Percentiles rank a stretch among this genome's conserved stretches.
phyloP scores from a whole-genome alignment of 202 grass and related monocot species.

The Setaria italica region DNA sequence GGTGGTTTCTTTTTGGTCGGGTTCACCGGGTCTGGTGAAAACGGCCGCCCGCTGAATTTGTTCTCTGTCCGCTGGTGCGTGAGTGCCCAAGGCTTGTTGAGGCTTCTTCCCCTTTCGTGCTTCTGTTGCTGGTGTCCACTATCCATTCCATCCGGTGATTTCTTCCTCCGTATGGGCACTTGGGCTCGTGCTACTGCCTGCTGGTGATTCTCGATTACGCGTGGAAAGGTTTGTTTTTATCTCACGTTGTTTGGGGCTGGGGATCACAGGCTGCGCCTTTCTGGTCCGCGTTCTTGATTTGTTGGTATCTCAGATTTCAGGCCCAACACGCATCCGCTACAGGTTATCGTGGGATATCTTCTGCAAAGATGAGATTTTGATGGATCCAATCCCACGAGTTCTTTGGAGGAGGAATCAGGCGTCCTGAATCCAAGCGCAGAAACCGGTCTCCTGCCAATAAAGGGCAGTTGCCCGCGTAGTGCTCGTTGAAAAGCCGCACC shows the following conservation, averaged over 20 bases:
- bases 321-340: not conserved
- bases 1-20: slow-evolving; percentile 31
- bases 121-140: not conserved
- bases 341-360: not conserved
- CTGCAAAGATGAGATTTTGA: slow-evolving; percentile 8
- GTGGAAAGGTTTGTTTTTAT: slow-evolving; percentile 6
- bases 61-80: not conserved
- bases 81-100: not conserved
- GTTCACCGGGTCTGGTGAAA: slow-evolving; percentile 18
- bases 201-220: not conserved
- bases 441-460: not conserved
- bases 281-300: slow-evolving; percentile 8
- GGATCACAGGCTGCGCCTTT: not conserved
- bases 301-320: slow-evolving; percentile 34
- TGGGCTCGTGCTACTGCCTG: not conserved
- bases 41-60: not conserved
- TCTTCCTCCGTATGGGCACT: not conserved
- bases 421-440: slow-evolving; percentile 6
- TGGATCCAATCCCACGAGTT: not conserved
- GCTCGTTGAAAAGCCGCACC: slow-evolving; percentile 50
- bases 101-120: not conserved
- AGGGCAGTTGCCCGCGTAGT: slow-evolving; percentile 27
- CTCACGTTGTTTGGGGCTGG: not conserved
- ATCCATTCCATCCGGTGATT: not conserved
- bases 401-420: not conserved